These are phyloP conservation scores for Ogataea siamensis DNA, from an alignment of 805 yeast genomes.

Conservation along the genomic window DNA sequence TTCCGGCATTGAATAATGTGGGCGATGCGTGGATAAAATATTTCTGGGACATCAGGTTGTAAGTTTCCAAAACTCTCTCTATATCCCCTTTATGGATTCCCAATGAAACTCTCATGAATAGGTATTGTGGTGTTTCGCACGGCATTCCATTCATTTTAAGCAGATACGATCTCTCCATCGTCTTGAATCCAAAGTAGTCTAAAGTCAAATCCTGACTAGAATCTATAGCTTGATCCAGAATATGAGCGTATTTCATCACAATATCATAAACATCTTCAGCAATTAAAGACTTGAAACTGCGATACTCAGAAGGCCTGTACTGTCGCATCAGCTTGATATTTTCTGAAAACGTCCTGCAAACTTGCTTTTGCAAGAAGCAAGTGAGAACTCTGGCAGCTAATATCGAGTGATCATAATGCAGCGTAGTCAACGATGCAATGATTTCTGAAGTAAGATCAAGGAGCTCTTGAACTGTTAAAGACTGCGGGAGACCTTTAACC, in stretches of 20 bases:
- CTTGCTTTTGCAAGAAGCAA: conserved; percentile 78
- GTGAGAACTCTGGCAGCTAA: conserved; percentile 90
- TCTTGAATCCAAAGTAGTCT: conserved; percentile 87
- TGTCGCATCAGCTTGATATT: conserved; percentile 63
- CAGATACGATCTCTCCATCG: conserved; percentile 85
- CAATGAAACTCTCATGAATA: conserved; percentile 86
- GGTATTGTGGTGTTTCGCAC: conserved; percentile 90
- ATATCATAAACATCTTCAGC: conserved; percentile 55
- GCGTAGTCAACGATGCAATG: conserved; percentile 90
- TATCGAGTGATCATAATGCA: conserved; percentile 89
- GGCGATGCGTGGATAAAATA: conserved; percentile 95
- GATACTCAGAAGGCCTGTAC: conserved; percentile 71
- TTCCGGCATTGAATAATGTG: conserved; percentile 90
- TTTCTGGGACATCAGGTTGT: conserved; percentile 80
- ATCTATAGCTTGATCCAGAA: conserved; percentile 65
- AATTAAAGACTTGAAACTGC: conserved; percentile 59
- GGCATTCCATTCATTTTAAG: conserved; percentile 59
- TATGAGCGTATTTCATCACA: conserved; percentile 57
- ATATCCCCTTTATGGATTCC: conserved; percentile 81
- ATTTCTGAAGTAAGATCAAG: conserved; percentile 74
- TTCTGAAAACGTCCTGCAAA: conserved; percentile 73
- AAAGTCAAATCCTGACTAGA: conserved; percentile 72
- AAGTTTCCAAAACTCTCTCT: conserved; percentile 71
- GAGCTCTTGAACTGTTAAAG: conserved; percentile 43
- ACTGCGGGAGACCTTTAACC: conserved; percentile 47